phyloP scores from a whole-genome alignment of 768 basidiomycete genomes.

The Auricularia cornea region DNA sequence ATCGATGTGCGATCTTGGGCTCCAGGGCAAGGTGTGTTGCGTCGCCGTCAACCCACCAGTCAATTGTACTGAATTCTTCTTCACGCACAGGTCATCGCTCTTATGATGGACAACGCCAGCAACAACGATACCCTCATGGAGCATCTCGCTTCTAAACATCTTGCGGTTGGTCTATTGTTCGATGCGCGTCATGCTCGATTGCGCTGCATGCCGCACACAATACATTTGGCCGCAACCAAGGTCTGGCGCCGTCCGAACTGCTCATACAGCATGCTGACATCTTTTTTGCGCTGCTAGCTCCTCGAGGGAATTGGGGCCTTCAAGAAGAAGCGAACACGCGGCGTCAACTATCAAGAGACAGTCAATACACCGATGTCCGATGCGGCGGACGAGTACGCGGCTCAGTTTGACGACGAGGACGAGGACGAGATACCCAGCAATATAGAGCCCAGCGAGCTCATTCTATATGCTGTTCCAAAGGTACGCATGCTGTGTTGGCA shows the following conservation, averaged over 20 bases:
- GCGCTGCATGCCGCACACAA: conserved; percentile 31
- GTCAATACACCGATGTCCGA: neutral
- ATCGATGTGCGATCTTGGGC: conserved; percentile 17
- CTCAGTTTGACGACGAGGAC: conserved; percentile 3
- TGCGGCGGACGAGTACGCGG: conserved; percentile 11
- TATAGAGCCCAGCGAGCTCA: no score
- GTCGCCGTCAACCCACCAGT: neutral
- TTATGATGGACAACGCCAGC: conserved; percentile 29
- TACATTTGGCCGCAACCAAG: conserved; percentile 30
- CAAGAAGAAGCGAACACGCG: conserved; percentile 14
- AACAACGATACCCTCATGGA: conserved; percentile 31
- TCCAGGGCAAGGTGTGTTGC: conserved; percentile 9
- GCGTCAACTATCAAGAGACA: conserved; percentile 11
- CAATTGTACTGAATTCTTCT: neutral
- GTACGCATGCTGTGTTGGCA: neutral
- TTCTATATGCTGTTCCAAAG: no score
- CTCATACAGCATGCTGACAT: no score
- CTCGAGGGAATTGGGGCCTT: conserved; percentile 4
- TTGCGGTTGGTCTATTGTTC: conserved; percentile 17
- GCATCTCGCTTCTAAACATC: conserved; percentile 12
- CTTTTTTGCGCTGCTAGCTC: neutral
- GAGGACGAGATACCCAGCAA: no score
- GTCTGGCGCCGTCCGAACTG: no score
- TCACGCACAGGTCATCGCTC: conserved; percentile 24
- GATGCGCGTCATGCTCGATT: conserved; percentile 16